Evolutionary conservation across 2,329 filamentous ascomycete genomes (phyloP).

Genomic region (Ceratocystis ficicola): DNA sequence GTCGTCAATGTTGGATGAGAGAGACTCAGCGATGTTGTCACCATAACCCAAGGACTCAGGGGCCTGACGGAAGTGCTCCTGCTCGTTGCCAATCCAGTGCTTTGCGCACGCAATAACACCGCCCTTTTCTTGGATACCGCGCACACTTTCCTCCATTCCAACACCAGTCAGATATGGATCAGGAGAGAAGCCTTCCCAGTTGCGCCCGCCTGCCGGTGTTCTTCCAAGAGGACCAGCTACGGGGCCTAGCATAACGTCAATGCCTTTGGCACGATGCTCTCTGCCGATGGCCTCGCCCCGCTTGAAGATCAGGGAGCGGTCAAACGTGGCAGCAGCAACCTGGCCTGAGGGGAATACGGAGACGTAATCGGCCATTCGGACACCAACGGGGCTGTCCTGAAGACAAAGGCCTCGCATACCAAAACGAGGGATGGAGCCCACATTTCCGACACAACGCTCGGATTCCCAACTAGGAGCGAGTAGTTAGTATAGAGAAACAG

Average conservation of each 20-base stretch:
- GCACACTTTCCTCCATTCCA: constrained; percentile 58
- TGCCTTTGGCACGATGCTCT: constrained; percentile 63
- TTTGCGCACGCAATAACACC: constrained; percentile 77
- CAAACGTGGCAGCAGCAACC: constrained; percentile 73
- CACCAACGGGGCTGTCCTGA: constrained; percentile 73
- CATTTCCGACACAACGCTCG: constrained; percentile 67
- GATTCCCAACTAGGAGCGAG: constrained; percentile 32
- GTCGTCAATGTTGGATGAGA: constrained; percentile 55
- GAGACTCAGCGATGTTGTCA: constrained; percentile 48
- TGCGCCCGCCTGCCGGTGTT: constrained; percentile 36
- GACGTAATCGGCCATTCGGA: constrained; percentile 65
- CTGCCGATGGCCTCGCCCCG: constrained; percentile 38
- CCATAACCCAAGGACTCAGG: constrained; percentile 42
- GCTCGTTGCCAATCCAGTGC: constrained; percentile 63
- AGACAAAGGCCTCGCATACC: constrained; percentile 65
- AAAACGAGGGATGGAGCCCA: constrained; percentile 55
- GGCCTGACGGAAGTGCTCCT: constrained; percentile 62
- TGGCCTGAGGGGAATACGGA: constrained; percentile 71
- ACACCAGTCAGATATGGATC: constrained; percentile 66
- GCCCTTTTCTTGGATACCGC: constrained; percentile 70
- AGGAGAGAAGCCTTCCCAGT: constrained; percentile 58
- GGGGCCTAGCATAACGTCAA: constrained; percentile 55
- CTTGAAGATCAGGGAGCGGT: constrained; percentile 51
- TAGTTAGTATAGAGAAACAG: constrained; percentile 10
- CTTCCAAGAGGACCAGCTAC: constrained; percentile 39